Evolutionary conservation across 257 asterid species (phyloP), one percentile per base, ranked within the genome.

Genomic region (Prunella vulgaris): DNA sequence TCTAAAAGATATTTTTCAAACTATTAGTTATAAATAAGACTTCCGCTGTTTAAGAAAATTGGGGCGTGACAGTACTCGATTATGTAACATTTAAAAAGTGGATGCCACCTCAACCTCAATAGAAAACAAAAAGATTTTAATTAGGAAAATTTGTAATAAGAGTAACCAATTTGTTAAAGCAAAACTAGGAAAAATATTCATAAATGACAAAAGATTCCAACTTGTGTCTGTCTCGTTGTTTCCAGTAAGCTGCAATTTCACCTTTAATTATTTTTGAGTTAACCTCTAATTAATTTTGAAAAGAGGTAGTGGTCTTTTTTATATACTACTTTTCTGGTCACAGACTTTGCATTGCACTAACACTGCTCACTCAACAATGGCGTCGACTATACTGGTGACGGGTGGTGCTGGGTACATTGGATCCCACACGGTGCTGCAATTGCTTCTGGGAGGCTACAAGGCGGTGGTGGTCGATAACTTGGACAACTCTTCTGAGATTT

Each of bases 401-500:
- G 86, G 86, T 0, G 86, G 86, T 13, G 86, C 86, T 18, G 86
- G 86, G 3, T 82, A 79, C 63, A 77, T 82, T 25, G 87, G 84
- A 7, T 79, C 56, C 12, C 87, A 82, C 82, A 87, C 99, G 5
- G 99, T 90, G 75, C 83, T 90, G 69, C 96, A 90, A 80, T 74
- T 93, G 78, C 79, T 93, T 57, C 64, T 81, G 30, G 91, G 88
- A 18, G 97, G 97, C 1, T 82, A 84, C 79, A 86, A 80, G 78
- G 83, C 79, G 17, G 92, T 86, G 18, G 87, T 91, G 69, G 86
- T 90, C 4, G 96, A 93, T 54, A 90, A 90, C 78, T 74, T 90
- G 85, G 93, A 90, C 66, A 93, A 93, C 76, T 84, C 97, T 21
- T 86, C 95, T n/a, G 82, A 79, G 68, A 57, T 76, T 74, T 80